phyloP scores from a whole-genome alignment of 2,329 filamentous ascomycete genomes.

The Furcasterigmium furcatum region DNA sequence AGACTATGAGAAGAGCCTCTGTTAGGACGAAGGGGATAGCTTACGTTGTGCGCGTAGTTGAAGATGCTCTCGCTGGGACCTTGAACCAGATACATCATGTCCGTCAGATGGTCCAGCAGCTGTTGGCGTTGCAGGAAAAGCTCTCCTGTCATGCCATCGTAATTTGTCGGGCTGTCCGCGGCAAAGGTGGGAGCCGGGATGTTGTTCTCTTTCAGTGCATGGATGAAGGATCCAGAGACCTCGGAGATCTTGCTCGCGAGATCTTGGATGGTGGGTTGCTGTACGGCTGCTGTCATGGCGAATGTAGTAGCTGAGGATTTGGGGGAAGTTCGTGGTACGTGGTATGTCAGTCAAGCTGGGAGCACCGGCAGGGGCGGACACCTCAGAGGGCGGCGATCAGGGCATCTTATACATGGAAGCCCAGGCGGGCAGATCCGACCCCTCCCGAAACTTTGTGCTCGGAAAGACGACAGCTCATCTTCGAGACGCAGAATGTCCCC shows the following conservation, averaged over 20 bases:
- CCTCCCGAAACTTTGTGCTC: too few species aligned
- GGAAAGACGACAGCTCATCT: too few species aligned
- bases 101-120: slow-evolving; percentile 40
- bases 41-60: slow-evolving; percentile 36
- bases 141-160: slow-evolving; percentile 35
- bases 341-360: too few species aligned
- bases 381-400: too few species aligned
- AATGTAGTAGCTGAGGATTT: background rate
- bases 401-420: too few species aligned
- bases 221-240: slow-evolving; percentile 36
- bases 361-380: too few species aligned
- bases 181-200: slow-evolving; percentile 37
- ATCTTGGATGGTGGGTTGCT: slow-evolving; percentile 33
- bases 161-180: slow-evolving; percentile 38
- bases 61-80: slow-evolving; percentile 48
- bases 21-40: slow-evolving; percentile 1
- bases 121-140: slow-evolving; percentile 39
- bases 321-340: too few species aligned
- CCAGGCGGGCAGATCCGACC: too few species aligned
- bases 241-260: slow-evolving; percentile 42
- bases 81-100: slow-evolving; percentile 42
- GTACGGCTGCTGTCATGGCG: slow-evolving; percentile 22
- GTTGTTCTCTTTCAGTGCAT: slow-evolving; percentile 36
- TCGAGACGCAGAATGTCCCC: too few species aligned
- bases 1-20: background rate